A percentile compares a stretch with the other conserved stretches of the same genome.
Evolutionary conservation across 1,284 basidiomycete genomes (phyloP).

Genomic region (Sporisorium exsertum): DNA sequence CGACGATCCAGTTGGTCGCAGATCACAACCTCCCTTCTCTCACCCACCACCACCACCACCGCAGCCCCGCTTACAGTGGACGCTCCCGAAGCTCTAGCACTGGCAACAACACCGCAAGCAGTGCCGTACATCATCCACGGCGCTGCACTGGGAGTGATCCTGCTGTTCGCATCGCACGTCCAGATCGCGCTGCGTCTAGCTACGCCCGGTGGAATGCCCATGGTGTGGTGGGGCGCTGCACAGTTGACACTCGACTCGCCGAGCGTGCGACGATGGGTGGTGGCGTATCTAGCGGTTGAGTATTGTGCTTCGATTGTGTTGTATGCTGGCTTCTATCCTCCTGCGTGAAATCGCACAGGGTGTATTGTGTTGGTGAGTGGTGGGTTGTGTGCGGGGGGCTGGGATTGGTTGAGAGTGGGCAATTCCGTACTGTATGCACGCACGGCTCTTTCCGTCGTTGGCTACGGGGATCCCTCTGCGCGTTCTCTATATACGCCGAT

Average conservation of each 20-base stretch:
- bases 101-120: slow-evolving; percentile 21
- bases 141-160: slow-evolving; percentile 73
- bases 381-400: not conserved
- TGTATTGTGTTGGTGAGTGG: not conserved
- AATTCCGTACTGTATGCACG: slow-evolving; percentile 17
- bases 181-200: slow-evolving; percentile 89
- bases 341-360: too few relatives aligned
- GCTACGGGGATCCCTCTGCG: too few relatives aligned
- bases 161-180: slow-evolving; percentile 85
- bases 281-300: slow-evolving; percentile 83
- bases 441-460: slow-evolving; percentile 27
- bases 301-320: slow-evolving; percentile 78
- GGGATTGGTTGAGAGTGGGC: slow-evolving; percentile 2
- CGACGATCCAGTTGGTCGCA: not conserved
- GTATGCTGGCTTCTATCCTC: slow-evolving; percentile 89
- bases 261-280: slow-evolving; percentile 68
- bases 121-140: slow-evolving; percentile 79
- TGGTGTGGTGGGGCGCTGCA: slow-evolving; percentile 82
- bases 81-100: not conserved
- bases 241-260: slow-evolving; percentile 74
- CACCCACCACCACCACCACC: not conserved
- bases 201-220: slow-evolving; percentile 77
- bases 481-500: too few relatives aligned
- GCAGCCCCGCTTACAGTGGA: not conserved
- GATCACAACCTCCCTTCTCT: slow-evolving; percentile 56